A percentile compares a stretch with the other conserved stretches of the same genome.
Evolutionary conservation across 2,329 filamentous ascomycete species (phyloP).

Genomic region (Ceratocystis smalleyi): DNA sequence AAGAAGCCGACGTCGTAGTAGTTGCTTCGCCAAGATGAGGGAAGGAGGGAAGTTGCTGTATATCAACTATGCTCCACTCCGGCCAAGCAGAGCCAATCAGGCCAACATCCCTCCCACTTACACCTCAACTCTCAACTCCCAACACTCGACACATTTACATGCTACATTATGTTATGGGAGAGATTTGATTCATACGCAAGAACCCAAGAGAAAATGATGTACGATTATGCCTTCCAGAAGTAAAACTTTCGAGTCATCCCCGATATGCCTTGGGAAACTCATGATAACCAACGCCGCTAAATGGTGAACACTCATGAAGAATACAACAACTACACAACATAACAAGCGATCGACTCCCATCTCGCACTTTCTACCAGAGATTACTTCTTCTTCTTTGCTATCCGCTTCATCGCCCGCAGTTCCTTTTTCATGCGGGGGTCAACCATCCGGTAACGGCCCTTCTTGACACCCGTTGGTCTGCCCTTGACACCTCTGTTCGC

Average conservation of each 20-base stretch:
- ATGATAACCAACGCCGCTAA: constrained; percentile 15
- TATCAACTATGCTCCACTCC: too few relatives aligned
- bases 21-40: too few relatives aligned
- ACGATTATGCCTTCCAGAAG: constrained; percentile 12
- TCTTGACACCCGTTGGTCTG: constrained; percentile 66
- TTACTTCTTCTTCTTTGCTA: constrained; percentile 52
- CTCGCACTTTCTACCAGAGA: constrained; percentile 4
- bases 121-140: too few relatives aligned
- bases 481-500: constrained; percentile 73
- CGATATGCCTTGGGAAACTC: constrained; percentile 3
- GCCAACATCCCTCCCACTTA: too few relatives aligned
- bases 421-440: constrained; percentile 95
- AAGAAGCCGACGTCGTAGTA: too few relatives aligned
- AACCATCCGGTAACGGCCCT: constrained; percentile 95
- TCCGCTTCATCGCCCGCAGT: constrained; percentile 68
- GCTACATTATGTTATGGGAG: too few relatives aligned
- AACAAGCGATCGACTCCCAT: neutral
- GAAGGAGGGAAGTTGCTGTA: too few relatives aligned
- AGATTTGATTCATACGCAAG: neutral
- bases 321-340: constrained; percentile 6
- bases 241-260: constrained; percentile 13
- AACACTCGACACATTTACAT: too few relatives aligned
- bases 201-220: neutral
- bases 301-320: constrained; percentile 9
- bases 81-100: too few relatives aligned